Percentiles rank a stretch among this genome's conserved stretches.
phyloP scores from a whole-genome alignment of 2,329 filamentous ascomycete genomes.

The Talaromyces islandicus region DNA sequence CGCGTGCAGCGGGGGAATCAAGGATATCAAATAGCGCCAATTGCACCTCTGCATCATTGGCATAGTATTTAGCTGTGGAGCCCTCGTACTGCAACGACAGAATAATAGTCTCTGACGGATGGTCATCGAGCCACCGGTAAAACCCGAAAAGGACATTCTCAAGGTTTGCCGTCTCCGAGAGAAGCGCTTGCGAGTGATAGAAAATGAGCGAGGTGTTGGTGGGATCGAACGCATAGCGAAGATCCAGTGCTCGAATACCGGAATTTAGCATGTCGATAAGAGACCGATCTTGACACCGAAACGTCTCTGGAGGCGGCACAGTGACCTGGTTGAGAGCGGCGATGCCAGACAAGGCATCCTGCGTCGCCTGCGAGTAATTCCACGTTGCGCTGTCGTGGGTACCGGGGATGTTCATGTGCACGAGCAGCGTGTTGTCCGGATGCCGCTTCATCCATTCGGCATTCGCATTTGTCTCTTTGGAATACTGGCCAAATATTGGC shows the following conservation, averaged over 20 bases:
- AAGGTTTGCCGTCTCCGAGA: slow-evolving; percentile 40
- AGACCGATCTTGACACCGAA: slow-evolving; percentile 38
- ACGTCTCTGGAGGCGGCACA: slow-evolving; percentile 24
- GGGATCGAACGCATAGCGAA: slow-evolving; percentile 45
- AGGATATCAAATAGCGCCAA: slow-evolving; percentile 32
- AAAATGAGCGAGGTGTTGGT: slow-evolving; percentile 43
- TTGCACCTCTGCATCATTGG: slow-evolving; percentile 34
- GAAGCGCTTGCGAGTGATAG: slow-evolving; percentile 43
- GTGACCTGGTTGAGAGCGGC: slow-evolving; percentile 34
- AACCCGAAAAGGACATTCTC: slow-evolving; percentile 43
- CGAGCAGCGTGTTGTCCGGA: slow-evolving; percentile 37
- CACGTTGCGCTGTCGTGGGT: slow-evolving; percentile 47
- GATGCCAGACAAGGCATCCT: slow-evolving; percentile 33
- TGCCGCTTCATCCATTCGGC: slow-evolving; percentile 44
- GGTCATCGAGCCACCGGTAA: slow-evolving; percentile 44
- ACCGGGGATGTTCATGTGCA: slow-evolving; percentile 47
- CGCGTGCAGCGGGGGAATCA: slow-evolving; percentile 31
- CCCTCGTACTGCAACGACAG: slow-evolving; percentile 46
- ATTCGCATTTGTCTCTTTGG: slow-evolving; percentile 16
- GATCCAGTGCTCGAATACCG: slow-evolving; percentile 47
- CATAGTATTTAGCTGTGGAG: slow-evolving; percentile 12
- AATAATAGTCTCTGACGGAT: slow-evolving; percentile 42
- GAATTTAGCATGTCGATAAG: slow-evolving; percentile 38
- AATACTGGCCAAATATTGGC: slow-evolving; percentile 39
- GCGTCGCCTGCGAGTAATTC: slow-evolving; percentile 44